Conservation (phyloP, 2,329 filamentous ascomycete genomes). For the Aspergillus terreus region DNA sequence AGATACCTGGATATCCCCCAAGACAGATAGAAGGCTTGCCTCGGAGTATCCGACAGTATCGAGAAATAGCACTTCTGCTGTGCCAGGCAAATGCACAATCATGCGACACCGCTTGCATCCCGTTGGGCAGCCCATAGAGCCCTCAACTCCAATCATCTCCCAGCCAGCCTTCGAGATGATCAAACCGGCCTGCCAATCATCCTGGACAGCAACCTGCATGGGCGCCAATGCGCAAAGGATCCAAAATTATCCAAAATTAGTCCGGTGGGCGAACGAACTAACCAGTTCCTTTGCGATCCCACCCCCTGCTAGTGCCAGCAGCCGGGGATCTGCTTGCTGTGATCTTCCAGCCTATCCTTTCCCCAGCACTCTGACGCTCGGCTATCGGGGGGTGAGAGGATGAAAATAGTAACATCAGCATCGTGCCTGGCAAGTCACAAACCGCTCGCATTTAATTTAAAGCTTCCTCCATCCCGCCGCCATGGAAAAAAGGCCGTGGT, state of each 20-base stretch:
- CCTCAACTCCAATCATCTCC: slow-evolving; percentile 13
- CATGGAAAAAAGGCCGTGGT: slow-evolving; percentile 2
- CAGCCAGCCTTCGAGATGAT: slow-evolving; percentile 14
- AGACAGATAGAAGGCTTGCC: no score
- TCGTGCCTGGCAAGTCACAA: slow-evolving; percentile 5
- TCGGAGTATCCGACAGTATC: no score
- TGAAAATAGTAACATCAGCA: slow-evolving; percentile 23
- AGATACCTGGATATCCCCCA: no score
- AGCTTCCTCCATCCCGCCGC: slow-evolving; percentile 19
- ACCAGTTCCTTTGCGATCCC: slow-evolving; percentile 12
- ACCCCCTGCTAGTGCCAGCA: slow-evolving; percentile 2
- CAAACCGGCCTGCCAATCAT: slow-evolving; percentile 14
- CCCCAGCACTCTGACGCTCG: slow-evolving; percentile 13
- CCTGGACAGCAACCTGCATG: slow-evolving; percentile 9
- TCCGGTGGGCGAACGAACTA: slow-evolving; percentile 1
- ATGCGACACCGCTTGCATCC: no score
- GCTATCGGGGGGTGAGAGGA: slow-evolving; percentile 13
- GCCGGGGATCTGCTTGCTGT: slow-evolving; percentile 11
- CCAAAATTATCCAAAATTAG: slow-evolving; percentile 19
- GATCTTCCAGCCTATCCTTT: slow-evolving; percentile 11
- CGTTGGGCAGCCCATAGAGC: slow-evolving; percentile 4
- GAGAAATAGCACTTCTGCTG: no score
- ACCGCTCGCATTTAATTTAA: slow-evolving; percentile 12
- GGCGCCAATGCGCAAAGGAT: slow-evolving; percentile 17
- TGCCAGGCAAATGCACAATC: no score